Evolutionary conservation across 257 asterid species (phyloP).

Genomic region (Gynochthodes officinalis): DNA sequence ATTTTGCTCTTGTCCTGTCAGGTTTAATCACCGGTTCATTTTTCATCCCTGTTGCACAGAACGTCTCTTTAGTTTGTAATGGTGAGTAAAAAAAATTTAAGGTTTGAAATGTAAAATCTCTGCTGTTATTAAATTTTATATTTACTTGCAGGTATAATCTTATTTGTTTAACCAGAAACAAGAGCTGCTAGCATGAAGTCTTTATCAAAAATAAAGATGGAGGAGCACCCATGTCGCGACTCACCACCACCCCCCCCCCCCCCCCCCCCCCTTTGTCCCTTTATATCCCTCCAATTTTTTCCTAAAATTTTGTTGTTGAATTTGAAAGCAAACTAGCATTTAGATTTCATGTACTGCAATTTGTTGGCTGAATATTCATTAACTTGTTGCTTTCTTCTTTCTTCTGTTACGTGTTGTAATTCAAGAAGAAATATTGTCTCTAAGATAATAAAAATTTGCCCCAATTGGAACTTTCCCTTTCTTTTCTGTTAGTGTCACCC

Average conservation of each 20-base stretch:
- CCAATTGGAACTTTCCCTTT: neutral
- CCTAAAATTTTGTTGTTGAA: slow-evolving; percentile 11
- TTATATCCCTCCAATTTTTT: neutral
- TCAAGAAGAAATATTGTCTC: neutral
- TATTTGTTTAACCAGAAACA: neutral
- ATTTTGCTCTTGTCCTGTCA: slow-evolving; percentile 1
- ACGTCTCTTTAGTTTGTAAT: neutral
- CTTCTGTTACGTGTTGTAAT: neutral
- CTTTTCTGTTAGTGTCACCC: neutral
- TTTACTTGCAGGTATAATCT: slow-evolving; percentile 1
- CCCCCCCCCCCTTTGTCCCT: neutral
- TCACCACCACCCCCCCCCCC: neutral
- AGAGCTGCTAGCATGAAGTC: neutral
- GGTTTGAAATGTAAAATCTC: slow-evolving; percentile 1
- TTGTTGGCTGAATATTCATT: neutral
- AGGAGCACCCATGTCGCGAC: neutral
- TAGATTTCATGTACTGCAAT: neutral
- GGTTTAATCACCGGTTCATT: slow-evolving; percentile 1
- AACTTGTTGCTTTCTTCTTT: neutral
- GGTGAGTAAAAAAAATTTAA: neutral
- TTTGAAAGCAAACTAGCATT: neutral
- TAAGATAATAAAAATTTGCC: neutral
- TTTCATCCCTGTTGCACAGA: slow-evolving; percentile 8
- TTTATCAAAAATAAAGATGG: neutral
- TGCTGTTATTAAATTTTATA: neutral